Base-by-base conservation (phyloP, 306 rosid species). In the Medicago ruthenica region DNA sequence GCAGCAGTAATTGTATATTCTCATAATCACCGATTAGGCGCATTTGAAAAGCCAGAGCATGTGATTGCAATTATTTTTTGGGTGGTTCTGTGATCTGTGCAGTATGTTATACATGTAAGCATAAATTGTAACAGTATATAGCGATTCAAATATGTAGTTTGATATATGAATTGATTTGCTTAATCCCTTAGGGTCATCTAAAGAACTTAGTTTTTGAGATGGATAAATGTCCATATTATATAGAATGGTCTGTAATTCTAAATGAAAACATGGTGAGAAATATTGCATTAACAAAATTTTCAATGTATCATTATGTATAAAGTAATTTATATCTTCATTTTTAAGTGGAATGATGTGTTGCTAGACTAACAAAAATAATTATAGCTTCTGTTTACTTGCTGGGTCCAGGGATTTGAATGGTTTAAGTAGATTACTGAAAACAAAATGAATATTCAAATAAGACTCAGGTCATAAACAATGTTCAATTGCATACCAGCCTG, bases 1-100 rank as follows among this genome's bases (percentile, higher is more conserved):
- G 73, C 47, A 73, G 67, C 60, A 65, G 45, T 53, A 82, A 55
- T 44, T 84, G 85, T 87, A 84, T 69, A 82, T 70, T 79, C 66
- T 71, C 51, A 9, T 41, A 73, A 65, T 54, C 77, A 57, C 71
- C 27, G 53, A 57, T 80, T 78, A 79, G 74, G 44, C 73, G 50
- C 69, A 27, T 74, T 68, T 79, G 53, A 40, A 62, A 59, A 67
- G 77, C 75, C 47, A 57, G 40, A 47, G 75, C 68, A 65, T 36
- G 57, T 70, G 41, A 62, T 76, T 65, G 50, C 80, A 9, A 60
- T 61, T 60, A 34, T 42, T 44, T 53, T 79, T 55, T 45, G 53
- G 69, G 60, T 62, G 54, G 67, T 83, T 58, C 66, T 71, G 47
- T 82, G 34, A 45, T 85, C 75, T 71, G 63, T 75, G 82, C 73